A percentile compares a stretch with the other conserved stretches of the same genome.
Evolutionary conservation across 352 stramenopile genomes (phyloP).

Genomic region (Phytophthora citricola): DNA sequence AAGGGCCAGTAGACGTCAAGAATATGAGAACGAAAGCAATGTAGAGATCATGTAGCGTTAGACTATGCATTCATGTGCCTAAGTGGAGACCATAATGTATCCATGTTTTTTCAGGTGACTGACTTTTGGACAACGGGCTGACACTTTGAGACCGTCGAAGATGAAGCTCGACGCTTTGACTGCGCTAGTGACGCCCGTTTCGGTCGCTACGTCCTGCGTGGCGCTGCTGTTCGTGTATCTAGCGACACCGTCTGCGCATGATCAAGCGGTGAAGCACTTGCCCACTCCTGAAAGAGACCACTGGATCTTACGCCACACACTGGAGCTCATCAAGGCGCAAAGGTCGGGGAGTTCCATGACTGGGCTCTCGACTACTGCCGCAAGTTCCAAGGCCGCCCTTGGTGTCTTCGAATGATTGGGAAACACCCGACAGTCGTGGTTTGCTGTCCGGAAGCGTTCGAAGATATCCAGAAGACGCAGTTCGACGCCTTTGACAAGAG

Average conservation of each 20-base stretch:
- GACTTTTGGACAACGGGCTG: not conserved
- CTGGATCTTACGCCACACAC: conserved; percentile 55
- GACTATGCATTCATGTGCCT: too few species aligned
- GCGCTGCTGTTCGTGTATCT: conserved; percentile 43
- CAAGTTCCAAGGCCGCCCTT: conserved; percentile 48
- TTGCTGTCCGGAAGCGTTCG: conserved; percentile 50
- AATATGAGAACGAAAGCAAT: too few species aligned
- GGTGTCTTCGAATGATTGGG: conserved; percentile 47
- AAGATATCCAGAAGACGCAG: conserved; percentile 69
- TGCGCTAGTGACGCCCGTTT: conserved; percentile 19
- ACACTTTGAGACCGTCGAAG: conserved; percentile 3
- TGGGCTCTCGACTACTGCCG: conserved; percentile 61
- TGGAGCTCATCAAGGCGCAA: conserved; percentile 55
- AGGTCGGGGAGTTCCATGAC: conserved; percentile 49
- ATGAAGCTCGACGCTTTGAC: conserved; percentile 30
- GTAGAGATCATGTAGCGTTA: not conserved
- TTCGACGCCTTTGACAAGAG: conserved; percentile 87
- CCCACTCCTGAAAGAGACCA: conserved; percentile 45
- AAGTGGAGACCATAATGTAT: not conserved
- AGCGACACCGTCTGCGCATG: conserved; percentile 26
- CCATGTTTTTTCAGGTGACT: conserved; percentile 15
- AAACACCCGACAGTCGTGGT: conserved; percentile 50
- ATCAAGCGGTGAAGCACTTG: conserved; percentile 42
- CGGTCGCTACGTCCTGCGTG: conserved; percentile 25
- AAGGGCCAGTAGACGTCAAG: conserved; percentile 34